Evolutionary conservation across 2,329 filamentous ascomycete species (phyloP), one percentile per base, ranked within the genome.

Genomic region (Aspergillus nomiae): DNA sequence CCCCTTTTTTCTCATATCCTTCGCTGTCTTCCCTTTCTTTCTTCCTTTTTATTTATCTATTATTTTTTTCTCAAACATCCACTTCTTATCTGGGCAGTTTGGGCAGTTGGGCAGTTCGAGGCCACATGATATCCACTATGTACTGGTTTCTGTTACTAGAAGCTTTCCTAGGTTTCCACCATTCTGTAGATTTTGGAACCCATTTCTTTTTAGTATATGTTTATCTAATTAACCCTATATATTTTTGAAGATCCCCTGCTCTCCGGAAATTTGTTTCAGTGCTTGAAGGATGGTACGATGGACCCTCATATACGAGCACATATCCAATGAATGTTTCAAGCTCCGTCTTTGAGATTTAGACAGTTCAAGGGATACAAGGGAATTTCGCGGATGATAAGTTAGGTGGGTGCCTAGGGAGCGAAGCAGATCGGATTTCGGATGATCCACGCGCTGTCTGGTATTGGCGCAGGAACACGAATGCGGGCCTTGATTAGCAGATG

Each of bases 71-170:
- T 4, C 36, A 28, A 12, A 16, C 41, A 45, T 21, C 12, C 34
- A 32, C 16, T 46, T 30, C 6, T 28, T 4, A 28, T 53, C 24
- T 58, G 14, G 21, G 21, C 21, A 24, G 30, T 19, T 43, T 24
- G 58, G 34, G 51, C 57, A 32, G 14, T 45, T 54, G 54, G 26
- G 56, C 56, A 32, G 26, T 54, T 43, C 30, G 38, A 50, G 32
- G 53, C 45, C 56, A 55, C 16, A 60, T 61, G 58, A 65, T 65
- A 65, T 62, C 60, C 64, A 64, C 38, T 63, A 53, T 45, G 60
- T 63, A 65, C 30, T 60, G 57, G 53, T 45, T 51, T 50, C 21
- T 32, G 51, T 58, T 36, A 21, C n/a, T 41, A 36, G 32, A 59
- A 55, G 51, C 51, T 55, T 32, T 36, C 56, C 32, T 62, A 10